Percentiles rank a stretch among this genome's conserved stretches.
phyloP scores from a whole-genome alignment of 768 basidiomycete genomes.

The Mycena rebaudengoi region DNA sequence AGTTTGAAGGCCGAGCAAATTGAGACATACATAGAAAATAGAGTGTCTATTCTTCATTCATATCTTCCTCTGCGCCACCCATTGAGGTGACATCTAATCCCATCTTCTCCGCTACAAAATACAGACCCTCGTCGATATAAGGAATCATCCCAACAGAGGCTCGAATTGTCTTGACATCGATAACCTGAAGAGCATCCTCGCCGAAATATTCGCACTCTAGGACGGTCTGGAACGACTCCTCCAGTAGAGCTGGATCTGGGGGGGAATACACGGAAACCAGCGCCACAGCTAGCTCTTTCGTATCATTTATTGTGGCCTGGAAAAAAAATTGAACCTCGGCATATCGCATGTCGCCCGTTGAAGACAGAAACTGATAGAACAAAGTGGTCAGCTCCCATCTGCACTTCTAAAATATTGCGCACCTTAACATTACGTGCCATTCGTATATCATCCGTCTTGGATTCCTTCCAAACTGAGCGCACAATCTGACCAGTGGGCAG shows the following conservation, averaged over 20 bases:
- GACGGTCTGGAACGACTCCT: slow-evolving; percentile 17
- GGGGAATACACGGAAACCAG: slow-evolving; percentile 8
- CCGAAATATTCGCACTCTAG: slow-evolving; percentile 15
- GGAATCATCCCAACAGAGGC: slow-evolving; percentile 24
- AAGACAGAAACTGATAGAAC: background rate
- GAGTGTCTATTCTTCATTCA: background rate
- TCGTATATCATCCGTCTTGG: background rate
- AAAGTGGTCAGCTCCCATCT: background rate
- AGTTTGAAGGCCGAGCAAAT: background rate
- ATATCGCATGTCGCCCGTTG: background rate
- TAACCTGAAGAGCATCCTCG: slow-evolving; percentile 4
- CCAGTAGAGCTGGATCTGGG: slow-evolving; percentile 10
- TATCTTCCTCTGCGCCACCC: background rate
- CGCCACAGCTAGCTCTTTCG: background rate
- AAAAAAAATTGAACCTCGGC: slow-evolving; percentile 29
- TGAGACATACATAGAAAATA: background rate
- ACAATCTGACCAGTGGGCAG: slow-evolving; percentile 34
- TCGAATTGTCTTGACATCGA: slow-evolving; percentile 18
- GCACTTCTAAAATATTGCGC: no score
- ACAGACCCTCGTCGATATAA: background rate
- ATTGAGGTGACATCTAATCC: background rate
- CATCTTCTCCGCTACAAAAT: slow-evolving; percentile 13
- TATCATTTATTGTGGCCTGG: slow-evolving; percentile 23
- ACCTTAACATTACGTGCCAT: slow-evolving; percentile 17
- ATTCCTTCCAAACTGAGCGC: slow-evolving; percentile 25